phyloP scores from a whole-genome alignment of 768 basidiomycete species.

The Termitomyces heimii region DNA sequence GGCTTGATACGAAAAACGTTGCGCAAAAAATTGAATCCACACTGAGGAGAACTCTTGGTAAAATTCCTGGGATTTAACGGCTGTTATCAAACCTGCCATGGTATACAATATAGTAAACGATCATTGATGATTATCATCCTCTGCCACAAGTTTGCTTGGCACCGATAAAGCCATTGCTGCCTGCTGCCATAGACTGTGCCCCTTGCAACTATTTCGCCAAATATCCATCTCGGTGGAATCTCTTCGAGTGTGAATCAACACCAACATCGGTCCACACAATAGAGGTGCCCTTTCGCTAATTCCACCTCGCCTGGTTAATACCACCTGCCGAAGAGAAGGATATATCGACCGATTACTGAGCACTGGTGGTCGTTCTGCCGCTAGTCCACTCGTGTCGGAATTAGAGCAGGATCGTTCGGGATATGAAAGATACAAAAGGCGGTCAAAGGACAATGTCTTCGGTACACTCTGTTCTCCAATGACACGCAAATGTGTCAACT shows the following conservation, averaged over 20 bases:
- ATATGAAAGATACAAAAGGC: slow-evolving; percentile 28
- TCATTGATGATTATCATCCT: background rate
- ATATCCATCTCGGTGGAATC: slow-evolving; percentile 28
- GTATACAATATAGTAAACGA: background rate
- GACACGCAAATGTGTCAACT: slow-evolving; percentile 28
- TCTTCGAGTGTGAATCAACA: slow-evolving; percentile 21
- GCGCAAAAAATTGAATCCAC: too few species aligned
- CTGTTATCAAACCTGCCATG: background rate
- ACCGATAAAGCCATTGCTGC: slow-evolving; percentile 9
- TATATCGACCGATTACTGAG: slow-evolving; percentile 16
- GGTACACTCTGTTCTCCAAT: slow-evolving; percentile 24
- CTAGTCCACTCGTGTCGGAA: slow-evolving; percentile 1
- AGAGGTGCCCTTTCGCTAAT: slow-evolving; percentile 15
- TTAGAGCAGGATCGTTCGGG: slow-evolving; percentile 8
- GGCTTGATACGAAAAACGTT: too few species aligned
- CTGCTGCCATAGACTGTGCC: slow-evolving; percentile 26
- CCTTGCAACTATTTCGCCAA: slow-evolving; percentile 27
- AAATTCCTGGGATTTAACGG: too few species aligned
- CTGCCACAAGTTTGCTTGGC: slow-evolving; percentile 10
- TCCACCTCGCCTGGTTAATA: slow-evolving; percentile 22
- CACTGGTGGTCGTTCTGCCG: slow-evolving; percentile 12
- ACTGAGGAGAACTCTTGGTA: too few species aligned
- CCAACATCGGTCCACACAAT: slow-evolving; percentile 15
- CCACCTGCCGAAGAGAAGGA: slow-evolving; percentile 24
- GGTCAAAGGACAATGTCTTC: slow-evolving; percentile 12